These are phyloP conservation scores for Alternaria postmessia DNA, from an alignment of 2,329 filamentous ascomycete species.

Conservation along the genomic window DNA sequence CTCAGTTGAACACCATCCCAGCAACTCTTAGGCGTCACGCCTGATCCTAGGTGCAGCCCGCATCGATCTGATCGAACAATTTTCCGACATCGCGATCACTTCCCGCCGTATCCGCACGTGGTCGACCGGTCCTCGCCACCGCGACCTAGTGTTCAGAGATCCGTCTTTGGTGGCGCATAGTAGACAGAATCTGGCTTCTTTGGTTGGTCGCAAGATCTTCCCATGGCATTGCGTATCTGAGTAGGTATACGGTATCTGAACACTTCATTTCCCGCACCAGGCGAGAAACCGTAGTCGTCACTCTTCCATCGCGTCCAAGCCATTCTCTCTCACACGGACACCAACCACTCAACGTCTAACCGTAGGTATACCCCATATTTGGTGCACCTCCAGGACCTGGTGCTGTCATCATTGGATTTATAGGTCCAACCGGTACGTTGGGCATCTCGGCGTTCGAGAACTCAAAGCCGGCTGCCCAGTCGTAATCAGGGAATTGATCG, in stretches of 20 bases:
- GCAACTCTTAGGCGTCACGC: not conserved
- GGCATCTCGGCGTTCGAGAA: slow-evolving; percentile 43
- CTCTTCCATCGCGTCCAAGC: not conserved
- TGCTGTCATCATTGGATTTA: slow-evolving; percentile 31
- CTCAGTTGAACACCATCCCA: not conserved
- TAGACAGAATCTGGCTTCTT: not conserved
- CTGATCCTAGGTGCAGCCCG: not conserved
- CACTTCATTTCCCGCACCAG: slow-evolving; percentile 1
- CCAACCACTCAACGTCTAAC: slow-evolving; percentile 17
- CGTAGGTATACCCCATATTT: slow-evolving; percentile 39
- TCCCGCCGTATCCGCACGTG: not conserved
- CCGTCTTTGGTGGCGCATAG: not conserved
- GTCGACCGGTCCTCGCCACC: not conserved
- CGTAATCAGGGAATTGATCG: slow-evolving; percentile 50
- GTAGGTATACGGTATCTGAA: slow-evolving; percentile 6
- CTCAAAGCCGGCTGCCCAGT: slow-evolving; percentile 49
- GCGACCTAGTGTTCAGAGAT: not conserved
- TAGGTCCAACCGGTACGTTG: slow-evolving; percentile 29
- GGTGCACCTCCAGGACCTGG: slow-evolving; percentile 20
- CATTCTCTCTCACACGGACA: not conserved
- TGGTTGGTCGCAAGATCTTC: not conserved
- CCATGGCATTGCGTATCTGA: not conserved
- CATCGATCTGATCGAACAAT: not conserved
- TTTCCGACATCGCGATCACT: not conserved
- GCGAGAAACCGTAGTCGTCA: not conserved